Base-by-base conservation (phyloP, 176 grass and related monocot species). In the Carex myosuroides region DNA sequence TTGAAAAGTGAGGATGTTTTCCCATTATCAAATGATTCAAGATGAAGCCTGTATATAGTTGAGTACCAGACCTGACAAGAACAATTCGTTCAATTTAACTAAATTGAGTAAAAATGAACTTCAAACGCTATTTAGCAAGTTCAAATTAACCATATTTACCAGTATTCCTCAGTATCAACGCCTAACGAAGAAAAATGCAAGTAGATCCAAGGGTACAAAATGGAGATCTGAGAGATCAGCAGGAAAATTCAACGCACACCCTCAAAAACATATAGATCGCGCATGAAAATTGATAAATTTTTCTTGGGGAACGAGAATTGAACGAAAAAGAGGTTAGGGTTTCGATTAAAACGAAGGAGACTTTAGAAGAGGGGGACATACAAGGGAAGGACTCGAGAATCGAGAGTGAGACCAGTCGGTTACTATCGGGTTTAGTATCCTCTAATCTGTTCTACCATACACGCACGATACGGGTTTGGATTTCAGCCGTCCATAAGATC, bases 341-440 rank as follows among this genome's bases (percentile, higher is more conserved):
- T 87, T 54, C 67, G 81, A 83, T 83, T 80, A 30, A 87, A 59
- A 26, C 16, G 56, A 74, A 5, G 29, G 53, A 52, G 30, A n/a
- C 29, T n/a, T 22, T 21, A 33, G 39, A 24, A 66, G 39, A 66
- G 11, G 5, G 55, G 46, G n/a, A 75, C 3, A 39, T 0, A 60
- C 76, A 60, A 10, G 61, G 52, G 26, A 35, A n/a, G 52, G 72
- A 24, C 21, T 10, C 46, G 57, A 60, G 42, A 37, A 16, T 18
- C 66, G 13, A 69, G 66, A 70, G 67, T n/a, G 67, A 70, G 67
- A 70, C 37, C 6, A 41, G 14, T 8, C 21, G 66, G 33, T 64
- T 64, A 64, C 22, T 64, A 64, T 30, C 60, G 61, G 61, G 22
- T 64, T 24, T 30, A 63, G 60, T 8, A 61, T 61, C 59, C 59